A percentile compares a stretch with the other conserved stretches of the same genome.
Evolutionary conservation across 176 grass and related monocot genomes (phyloP).

Genomic region (Avena insularis): DNA sequence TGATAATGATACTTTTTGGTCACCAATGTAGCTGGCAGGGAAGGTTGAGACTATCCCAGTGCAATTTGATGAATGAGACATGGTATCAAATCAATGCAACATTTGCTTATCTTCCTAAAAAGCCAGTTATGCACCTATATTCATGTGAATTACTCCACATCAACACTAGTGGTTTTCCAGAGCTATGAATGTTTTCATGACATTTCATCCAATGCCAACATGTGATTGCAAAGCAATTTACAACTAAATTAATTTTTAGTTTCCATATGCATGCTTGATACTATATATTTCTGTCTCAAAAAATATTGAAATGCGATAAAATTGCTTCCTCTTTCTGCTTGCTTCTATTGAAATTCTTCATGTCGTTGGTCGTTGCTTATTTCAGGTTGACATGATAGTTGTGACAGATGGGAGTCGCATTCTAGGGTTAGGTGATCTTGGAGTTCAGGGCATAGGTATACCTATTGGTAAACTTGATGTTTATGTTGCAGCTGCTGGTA

Average conservation of each 20-base stretch:
- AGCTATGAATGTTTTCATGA: slow-evolving; percentile 17
- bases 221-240: background rate
- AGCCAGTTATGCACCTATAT: background rate
- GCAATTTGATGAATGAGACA: background rate
- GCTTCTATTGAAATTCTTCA: slow-evolving; percentile 7
- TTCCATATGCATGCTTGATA: slow-evolving; percentile 2
- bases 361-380: slow-evolving; percentile 19
- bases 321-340: too few species aligned
- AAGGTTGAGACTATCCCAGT: background rate
- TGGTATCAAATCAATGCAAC: background rate
- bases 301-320: background rate
- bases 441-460: slow-evolving; percentile 99
- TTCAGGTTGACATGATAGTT: slow-evolving; percentile 94
- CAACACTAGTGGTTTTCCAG: background rate
- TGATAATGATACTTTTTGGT: background rate
- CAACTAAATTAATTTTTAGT: background rate
- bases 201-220: slow-evolving; percentile 21
- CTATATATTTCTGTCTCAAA: too few species aligned
- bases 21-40: background rate
- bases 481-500: slow-evolving; percentile 96
- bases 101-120: background rate
- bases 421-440: slow-evolving; percentile 97
- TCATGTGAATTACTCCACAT: background rate
- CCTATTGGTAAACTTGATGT: slow-evolving; percentile 99
- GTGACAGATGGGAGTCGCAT: slow-evolving; percentile 95